phyloP scores from a whole-genome alignment of 306 rosid species.

The Echinosophora koreensis region DNA sequence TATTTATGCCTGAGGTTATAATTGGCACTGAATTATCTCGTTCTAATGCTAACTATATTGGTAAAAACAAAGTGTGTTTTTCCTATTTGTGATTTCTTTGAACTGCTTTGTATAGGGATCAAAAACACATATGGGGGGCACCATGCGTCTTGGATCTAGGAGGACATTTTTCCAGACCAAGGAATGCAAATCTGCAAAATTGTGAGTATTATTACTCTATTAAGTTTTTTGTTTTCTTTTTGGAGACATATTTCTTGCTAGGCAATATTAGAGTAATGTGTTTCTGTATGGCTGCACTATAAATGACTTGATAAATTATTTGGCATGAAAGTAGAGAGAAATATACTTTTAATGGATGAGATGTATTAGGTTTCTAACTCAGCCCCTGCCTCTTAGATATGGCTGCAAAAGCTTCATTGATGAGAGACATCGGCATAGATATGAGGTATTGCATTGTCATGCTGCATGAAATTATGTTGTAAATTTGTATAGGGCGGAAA shows the following conservation, averaged over 20 bases:
- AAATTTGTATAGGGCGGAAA: conserved; percentile 28
- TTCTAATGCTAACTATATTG: conserved; percentile 8
- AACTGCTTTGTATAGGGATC: conserved; percentile 68
- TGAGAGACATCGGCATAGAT: conserved; percentile 94
- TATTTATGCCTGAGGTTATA: conserved; percentile 93
- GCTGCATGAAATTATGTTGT: conserved; percentile 25
- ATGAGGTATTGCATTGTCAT: conserved; percentile 65
- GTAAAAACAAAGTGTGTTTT: neutral
- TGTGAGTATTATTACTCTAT: conserved; percentile 61
- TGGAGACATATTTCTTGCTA: conserved; percentile 1
- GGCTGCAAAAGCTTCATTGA: conserved; percentile 69
- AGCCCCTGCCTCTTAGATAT: conserved; percentile 50
- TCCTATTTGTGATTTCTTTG: conserved; percentile 22
- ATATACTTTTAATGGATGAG: conserved; percentile 23
- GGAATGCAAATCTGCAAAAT: conserved; percentile 84
- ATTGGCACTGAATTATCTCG: neutral
- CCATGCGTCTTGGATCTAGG: conserved; percentile 97
- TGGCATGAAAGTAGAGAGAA: conserved; percentile 25
- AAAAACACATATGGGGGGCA: conserved; percentile 94
- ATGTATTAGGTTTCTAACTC: conserved; percentile 49
- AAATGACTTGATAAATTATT: conserved; percentile 4
- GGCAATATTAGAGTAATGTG: conserved; percentile 3
- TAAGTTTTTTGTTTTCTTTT: neutral
- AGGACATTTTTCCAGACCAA: conserved; percentile 74
- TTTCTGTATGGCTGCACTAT: conserved; percentile 31